These are phyloP conservation scores for Pleurotus tuoliensis DNA, from an alignment of 768 basidiomycete genomes.

Conservation along the genomic window DNA sequence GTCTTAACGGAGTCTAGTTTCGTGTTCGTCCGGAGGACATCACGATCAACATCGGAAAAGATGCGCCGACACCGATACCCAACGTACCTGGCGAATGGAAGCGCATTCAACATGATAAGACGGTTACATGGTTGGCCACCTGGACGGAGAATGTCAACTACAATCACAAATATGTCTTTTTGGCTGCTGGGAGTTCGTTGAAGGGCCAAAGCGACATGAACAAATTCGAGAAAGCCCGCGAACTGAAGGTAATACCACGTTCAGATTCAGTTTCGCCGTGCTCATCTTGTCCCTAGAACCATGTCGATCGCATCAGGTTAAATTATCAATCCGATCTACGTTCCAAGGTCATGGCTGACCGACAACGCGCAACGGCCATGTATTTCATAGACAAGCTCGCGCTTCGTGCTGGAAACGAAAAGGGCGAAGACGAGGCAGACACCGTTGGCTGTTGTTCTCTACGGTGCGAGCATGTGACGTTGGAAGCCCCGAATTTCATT, in stretches of 20 bases:
- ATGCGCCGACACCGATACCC: constrained; percentile 71
- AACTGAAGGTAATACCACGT: constrained; percentile 70
- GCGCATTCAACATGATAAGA: constrained; percentile 83
- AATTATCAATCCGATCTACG: constrained; percentile 85
- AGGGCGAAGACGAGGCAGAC: constrained; percentile 98
- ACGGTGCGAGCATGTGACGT: constrained; percentile 93
- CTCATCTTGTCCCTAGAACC: constrained; percentile 46
- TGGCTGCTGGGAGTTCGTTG: constrained; percentile 94
- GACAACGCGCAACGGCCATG: constrained; percentile 98
- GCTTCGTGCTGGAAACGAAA: constrained; percentile 98
- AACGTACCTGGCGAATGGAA: constrained; percentile 95
- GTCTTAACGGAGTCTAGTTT: constrained; percentile 40
- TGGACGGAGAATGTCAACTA: constrained; percentile 99
- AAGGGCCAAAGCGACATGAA: constrained; percentile 98
- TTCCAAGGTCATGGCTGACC: constrained; percentile 89
- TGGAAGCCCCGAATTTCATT: constrained; percentile 83
- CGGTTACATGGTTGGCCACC: constrained; percentile 97
- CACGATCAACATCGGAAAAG: constrained; percentile 87
- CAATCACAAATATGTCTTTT: constrained; percentile 95
- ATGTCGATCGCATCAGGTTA: constrained; percentile 86
- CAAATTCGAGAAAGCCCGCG: constrained; percentile 97
- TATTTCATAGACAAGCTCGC: constrained; percentile 98
- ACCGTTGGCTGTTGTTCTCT: constrained; percentile 99
- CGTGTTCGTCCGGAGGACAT: constrained; percentile 95
- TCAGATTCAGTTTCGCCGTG: neutral